These are phyloP conservation scores for Tylopilus sp. DNA, from an alignment of 1,284 basidiomycete species.

Conservation along the genomic window DNA sequence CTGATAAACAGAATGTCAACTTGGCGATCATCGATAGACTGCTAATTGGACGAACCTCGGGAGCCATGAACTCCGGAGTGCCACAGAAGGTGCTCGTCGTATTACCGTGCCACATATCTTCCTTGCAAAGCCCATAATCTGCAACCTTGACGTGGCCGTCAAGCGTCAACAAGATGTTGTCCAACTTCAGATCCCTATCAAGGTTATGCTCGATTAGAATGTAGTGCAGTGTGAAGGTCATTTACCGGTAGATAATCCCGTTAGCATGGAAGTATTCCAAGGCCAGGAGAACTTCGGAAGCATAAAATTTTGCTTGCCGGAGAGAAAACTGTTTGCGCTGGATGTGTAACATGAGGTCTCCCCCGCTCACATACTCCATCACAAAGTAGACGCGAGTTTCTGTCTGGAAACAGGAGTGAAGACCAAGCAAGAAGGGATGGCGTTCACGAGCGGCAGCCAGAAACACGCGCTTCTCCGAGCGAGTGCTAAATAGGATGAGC, in stretches of 20 bases:
- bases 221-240: slow-evolving; percentile 8
- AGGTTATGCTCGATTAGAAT: slow-evolving; percentile 10
- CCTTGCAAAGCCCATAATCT: slow-evolving; percentile 99
- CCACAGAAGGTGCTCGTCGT: slow-evolving; percentile 99
- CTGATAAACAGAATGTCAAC: slow-evolving; percentile 39
- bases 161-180: slow-evolving; percentile 95
- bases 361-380: slow-evolving; percentile 93
- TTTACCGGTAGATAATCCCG: slow-evolving; percentile 94
- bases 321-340: slow-evolving; percentile 94
- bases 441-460: slow-evolving; percentile 92
- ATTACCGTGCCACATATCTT: slow-evolving; percentile 96
- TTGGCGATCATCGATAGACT: not conserved
- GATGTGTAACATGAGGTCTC: slow-evolving; percentile 92
- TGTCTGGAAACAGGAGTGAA: slow-evolving; percentile 99
- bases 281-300: slow-evolving; percentile 95
- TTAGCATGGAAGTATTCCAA: slow-evolving; percentile 98
- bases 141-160: slow-evolving; percentile 99
- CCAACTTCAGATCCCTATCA: slow-evolving; percentile 89
- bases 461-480: slow-evolving; percentile 99
- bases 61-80: slow-evolving; percentile 99
- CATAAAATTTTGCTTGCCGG: slow-evolving; percentile 98
- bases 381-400: slow-evolving; percentile 97
- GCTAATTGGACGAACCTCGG: slow-evolving; percentile 63
- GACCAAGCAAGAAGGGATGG: slow-evolving; percentile 94
- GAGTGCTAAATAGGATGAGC: slow-evolving; percentile 61